Conservation (phyloP, 2,329 filamentous ascomycete species). For the Gaeumannomyces tritici region DNA sequence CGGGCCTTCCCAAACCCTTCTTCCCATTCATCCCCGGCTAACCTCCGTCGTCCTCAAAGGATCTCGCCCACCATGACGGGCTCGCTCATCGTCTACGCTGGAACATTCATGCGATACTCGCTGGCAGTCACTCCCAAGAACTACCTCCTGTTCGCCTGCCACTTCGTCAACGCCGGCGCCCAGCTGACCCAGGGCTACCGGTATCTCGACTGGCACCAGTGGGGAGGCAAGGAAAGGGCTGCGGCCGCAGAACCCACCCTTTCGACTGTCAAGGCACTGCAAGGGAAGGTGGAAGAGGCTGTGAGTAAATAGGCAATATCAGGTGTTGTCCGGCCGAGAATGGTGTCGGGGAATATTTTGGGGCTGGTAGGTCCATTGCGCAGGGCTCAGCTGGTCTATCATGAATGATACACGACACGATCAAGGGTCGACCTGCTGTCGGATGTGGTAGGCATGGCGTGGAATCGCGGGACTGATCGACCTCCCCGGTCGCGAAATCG, state of each 20-base stretch:
- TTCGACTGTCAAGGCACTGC: slow-evolving; percentile 25
- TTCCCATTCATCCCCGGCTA: not conserved
- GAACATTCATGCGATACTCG: slow-evolving; percentile 65
- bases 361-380: not conserved
- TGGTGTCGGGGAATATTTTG: not conserved
- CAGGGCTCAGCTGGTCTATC: not conserved
- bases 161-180: slow-evolving; percentile 59
- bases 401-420: not conserved
- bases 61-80: slow-evolving; percentile 64
- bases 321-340: not conserved
- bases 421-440: not conserved
- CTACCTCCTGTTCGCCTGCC: slow-evolving; percentile 62
- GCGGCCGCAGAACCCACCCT: slow-evolving; percentile 30
- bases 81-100: slow-evolving; percentile 58
- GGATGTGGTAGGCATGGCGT: not conserved
- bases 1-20: not conserved
- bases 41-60: slow-evolving; percentile 24
- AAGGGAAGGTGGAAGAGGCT: slow-evolving; percentile 18
- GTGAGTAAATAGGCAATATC: slow-evolving; percentile 25
- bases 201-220: slow-evolving; percentile 54
- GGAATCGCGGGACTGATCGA: not conserved
- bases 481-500: not conserved
- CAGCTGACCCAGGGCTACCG: slow-evolving; percentile 63
- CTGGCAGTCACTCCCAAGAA: slow-evolving; percentile 57
- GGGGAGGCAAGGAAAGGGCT: slow-evolving; percentile 46